These are phyloP conservation scores for Dipteronia sinensis DNA, from an alignment of 345 rosid genomes.

Conservation along the genomic window DNA sequence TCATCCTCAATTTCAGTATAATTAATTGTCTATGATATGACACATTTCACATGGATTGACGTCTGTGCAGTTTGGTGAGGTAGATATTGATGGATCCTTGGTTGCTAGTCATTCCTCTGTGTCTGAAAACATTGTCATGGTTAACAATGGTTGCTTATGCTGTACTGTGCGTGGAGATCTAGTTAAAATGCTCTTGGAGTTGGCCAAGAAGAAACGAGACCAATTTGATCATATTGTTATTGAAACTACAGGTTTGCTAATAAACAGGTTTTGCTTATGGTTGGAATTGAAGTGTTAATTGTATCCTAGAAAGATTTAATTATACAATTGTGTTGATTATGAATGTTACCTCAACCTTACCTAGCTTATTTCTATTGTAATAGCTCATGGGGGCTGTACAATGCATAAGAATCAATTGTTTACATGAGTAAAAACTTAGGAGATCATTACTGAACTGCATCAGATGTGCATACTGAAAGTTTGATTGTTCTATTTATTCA, in stretches of 20 bases:
- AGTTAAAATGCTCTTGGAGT: slow-evolving; percentile 74
- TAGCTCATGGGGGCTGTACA: not conserved
- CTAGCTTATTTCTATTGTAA: not conserved
- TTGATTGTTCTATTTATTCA: slow-evolving; percentile 2
- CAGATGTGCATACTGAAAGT: not conserved
- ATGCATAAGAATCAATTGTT: no score
- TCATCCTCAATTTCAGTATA: no score
- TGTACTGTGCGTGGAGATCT: slow-evolving; percentile 79
- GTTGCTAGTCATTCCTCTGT: slow-evolving; percentile 75
- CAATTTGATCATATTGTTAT: slow-evolving; percentile 77
- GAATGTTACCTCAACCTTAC: not conserved
- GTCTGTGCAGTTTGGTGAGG: slow-evolving; percentile 60
- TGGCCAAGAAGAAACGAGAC: slow-evolving; percentile 58
- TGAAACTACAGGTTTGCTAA: slow-evolving; percentile 66
- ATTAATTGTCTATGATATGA: not conserved
- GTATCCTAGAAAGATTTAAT: not conserved
- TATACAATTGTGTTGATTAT: not conserved
- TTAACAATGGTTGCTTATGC: slow-evolving; percentile 71
- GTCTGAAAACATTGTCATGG: slow-evolving; percentile 67
- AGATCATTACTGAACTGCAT: slow-evolving; percentile 14
- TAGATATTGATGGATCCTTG: slow-evolving; percentile 71
- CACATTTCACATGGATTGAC: not conserved
- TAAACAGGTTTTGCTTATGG: not conserved
- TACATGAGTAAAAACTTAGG: not conserved
- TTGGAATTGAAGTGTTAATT: not conserved